Percentiles rank a stretch among this genome's conserved stretches.
Evolutionary conservation across 345 rosid species (phyloP).

Genomic region (Eutrema yunnanense): DNA sequence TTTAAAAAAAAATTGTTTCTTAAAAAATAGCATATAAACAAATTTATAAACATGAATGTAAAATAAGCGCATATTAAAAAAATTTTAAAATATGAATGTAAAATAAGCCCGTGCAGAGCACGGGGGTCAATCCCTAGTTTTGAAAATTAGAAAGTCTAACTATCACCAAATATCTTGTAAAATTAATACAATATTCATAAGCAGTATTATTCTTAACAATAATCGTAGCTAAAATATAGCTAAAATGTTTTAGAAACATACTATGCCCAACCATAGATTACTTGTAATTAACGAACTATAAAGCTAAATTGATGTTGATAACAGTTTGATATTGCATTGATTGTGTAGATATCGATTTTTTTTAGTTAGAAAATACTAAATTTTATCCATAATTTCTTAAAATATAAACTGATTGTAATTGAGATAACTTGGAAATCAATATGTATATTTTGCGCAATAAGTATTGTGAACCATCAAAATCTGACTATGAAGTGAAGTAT

Average conservation of each 20-base stretch:
- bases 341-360: neutral
- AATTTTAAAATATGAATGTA: no score
- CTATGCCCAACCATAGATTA: neutral
- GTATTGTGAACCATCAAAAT: no score
- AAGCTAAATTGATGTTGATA: neutral
- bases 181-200: neutral
- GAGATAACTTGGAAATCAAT: no score
- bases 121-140: no score
- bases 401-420: neutral
- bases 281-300: neutral
- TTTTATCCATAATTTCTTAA: neutral
- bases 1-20: no score
- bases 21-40: no score
- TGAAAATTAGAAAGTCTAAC: conserved; percentile 9
- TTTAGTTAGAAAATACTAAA: neutral
- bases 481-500: no score
- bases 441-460: no score
- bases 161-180: conserved; percentile 4
- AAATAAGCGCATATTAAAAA: no score
- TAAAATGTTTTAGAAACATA: neutral
- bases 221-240: neutral
- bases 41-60: no score
- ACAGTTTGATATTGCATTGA: neutral
- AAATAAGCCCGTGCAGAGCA: no score
- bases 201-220: neutral